Evolutionary conservation across 495 filamentous ascomycete genomes (phyloP).

Genomic region (Darksidea phi): DNA sequence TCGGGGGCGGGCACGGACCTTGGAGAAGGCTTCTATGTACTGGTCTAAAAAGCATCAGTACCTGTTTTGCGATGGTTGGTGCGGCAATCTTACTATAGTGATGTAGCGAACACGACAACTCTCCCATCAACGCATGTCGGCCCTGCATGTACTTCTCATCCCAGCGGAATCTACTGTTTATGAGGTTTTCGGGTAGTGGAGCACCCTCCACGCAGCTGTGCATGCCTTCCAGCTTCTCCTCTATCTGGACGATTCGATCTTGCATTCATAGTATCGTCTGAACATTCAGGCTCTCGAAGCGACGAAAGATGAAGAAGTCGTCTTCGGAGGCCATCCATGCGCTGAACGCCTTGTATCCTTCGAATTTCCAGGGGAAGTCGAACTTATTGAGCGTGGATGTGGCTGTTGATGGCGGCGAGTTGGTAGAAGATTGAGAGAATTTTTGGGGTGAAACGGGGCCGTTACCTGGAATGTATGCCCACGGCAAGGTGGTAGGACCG

Average conservation of each 20-base stretch:
- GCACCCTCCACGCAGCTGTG: conserved; percentile 12
- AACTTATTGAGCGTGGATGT: no score
- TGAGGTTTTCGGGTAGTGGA: conserved; percentile 4
- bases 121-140: conserved; percentile 7
- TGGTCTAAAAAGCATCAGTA: conserved; percentile 13
- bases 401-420: no score
- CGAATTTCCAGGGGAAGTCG: conserved; percentile 43
- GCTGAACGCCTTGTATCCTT: conserved; percentile 42
- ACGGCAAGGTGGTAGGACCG: no score
- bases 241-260: conserved; percentile 33
- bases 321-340: conserved; percentile 44
- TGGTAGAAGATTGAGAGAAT: no score
- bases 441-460: no score
- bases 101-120: conserved; percentile 10
- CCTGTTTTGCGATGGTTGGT: background rate
- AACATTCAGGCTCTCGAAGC: conserved; percentile 39
- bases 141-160: conserved; percentile 16
- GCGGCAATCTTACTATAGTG: conserved; percentile 16
- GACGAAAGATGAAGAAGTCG: conserved; percentile 44
- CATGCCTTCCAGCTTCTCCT: conserved; percentile 28
- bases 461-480: no score
- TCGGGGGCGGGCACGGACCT: conserved; percentile 1
- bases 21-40: conserved; percentile 21
- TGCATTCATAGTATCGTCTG: conserved; percentile 41
- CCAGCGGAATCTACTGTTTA: conserved; percentile 43